phyloP scores from a whole-genome alignment of 2,329 filamentous ascomycete genomes.

The Aspergillus tanneri region DNA sequence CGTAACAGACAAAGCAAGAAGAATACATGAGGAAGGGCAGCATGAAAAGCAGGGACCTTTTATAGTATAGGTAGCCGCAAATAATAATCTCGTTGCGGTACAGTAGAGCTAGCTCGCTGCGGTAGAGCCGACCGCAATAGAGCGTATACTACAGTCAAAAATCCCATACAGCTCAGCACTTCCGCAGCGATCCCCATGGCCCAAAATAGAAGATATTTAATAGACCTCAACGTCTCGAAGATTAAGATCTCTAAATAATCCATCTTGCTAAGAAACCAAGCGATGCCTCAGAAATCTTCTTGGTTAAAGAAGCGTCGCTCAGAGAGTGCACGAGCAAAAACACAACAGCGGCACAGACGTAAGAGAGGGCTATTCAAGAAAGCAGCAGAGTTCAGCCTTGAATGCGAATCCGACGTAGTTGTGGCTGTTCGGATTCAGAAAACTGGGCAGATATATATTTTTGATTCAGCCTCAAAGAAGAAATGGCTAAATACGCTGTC shows the following conservation, averaged over 20 bases:
- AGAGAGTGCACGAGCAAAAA: slow-evolving; percentile 17
- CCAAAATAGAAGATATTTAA: not conserved
- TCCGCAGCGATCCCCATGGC: not conserved
- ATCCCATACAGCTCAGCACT: not conserved
- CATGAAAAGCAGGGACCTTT: not conserved
- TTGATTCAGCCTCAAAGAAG: slow-evolving; percentile 15
- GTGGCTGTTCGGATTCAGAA: slow-evolving; percentile 17
- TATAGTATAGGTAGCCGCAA: not conserved
- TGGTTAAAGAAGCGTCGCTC: slow-evolving; percentile 17
- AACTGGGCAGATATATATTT: slow-evolving; percentile 20
- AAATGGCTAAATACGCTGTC: slow-evolving; percentile 10
- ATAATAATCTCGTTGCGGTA: not conserved
- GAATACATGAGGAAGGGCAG: not conserved
- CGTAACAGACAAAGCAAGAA: not conserved
- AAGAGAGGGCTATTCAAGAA: slow-evolving; percentile 21
- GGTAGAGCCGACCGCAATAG: not conserved
- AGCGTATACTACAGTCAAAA: not conserved
- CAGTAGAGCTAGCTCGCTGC: too few relatives aligned
- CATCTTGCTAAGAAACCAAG: not conserved
- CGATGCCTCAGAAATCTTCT: slow-evolving; percentile 7
- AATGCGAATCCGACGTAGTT: slow-evolving; percentile 20
- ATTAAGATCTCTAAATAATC: not conserved
- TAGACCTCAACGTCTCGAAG: not conserved
- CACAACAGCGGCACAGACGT: slow-evolving; percentile 16
- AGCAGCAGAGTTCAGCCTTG: slow-evolving; percentile 18